Evolutionary conservation across 257 asterid genomes (phyloP).

Genomic region (Solanum lycopersicoides): DNA sequence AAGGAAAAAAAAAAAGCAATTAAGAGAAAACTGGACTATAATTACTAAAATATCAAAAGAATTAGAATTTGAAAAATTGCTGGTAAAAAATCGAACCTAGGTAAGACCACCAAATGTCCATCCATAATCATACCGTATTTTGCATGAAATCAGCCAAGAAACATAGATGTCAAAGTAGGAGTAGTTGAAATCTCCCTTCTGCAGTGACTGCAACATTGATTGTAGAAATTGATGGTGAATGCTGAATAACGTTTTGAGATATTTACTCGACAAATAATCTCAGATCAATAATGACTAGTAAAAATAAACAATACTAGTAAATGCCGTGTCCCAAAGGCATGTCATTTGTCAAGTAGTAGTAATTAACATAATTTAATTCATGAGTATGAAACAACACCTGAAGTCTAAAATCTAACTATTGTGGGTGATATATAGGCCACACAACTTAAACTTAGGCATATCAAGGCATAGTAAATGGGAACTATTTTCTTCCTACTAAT

Average conservation of each 20-base stretch:
- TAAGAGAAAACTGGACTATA: no score
- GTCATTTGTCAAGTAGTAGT: not conserved
- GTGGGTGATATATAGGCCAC: not conserved
- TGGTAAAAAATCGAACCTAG: no score
- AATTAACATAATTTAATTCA: not conserved
- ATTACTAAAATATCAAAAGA: no score
- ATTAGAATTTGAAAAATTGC: no score
- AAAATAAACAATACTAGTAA: no score
- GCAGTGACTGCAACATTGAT: not conserved
- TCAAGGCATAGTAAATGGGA: not conserved
- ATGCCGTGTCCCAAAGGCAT: not conserved
- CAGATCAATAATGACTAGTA: not conserved
- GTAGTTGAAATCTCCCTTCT: not conserved
- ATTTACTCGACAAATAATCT: not conserved
- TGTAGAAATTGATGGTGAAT: not conserved
- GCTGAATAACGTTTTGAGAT: not conserved
- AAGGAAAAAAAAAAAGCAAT: not conserved
- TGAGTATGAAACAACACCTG: not conserved
- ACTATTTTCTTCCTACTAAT: not conserved
- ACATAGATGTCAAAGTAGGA: not conserved
- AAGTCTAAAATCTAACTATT: not conserved
- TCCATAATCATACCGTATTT: not conserved
- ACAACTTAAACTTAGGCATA: not conserved
- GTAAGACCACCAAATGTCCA: no score
- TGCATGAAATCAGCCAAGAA: not conserved